Base-by-base conservation (phyloP, 176 grass and related monocot species). In the Pontederia crassipes region DNA sequence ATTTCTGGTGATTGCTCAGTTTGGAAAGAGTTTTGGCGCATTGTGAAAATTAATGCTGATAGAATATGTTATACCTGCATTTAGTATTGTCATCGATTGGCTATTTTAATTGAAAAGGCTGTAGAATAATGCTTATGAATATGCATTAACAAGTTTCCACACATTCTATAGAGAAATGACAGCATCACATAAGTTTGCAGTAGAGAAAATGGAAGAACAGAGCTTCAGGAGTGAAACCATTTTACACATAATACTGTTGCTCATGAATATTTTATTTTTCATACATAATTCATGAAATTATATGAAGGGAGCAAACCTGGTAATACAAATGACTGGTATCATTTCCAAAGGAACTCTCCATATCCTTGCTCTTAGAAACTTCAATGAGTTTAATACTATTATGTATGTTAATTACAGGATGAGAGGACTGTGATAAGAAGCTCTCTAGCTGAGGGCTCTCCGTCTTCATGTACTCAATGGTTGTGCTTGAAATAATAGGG, bases 321-420 rank as follows among this genome's bases (percentile, higher is more conserved):
- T 92, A 92, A 77, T 88, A 98, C 58, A 64, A 18, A 57, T 72
- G 55, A 61, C 79, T 12, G n/a, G 49, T 40, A 28, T 8, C 74
- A 83, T 80, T 88, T 83, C 84, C 76, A 78, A 88, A 79, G 66
- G 69, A 58, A 61, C 66, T 79, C 82, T 89, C 93, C 52, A 85
- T 70, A 74, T 92, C 84, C 52, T 76, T 88, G 67, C 72, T 59
- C 48, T 63, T 69, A 61, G 62, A 81, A 40, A 74, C 76, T 59
- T 83, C 84, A 52, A 76, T 78, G 72, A 98, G 74, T 57, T 49
- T 52, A 70, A 92, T 71, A 32, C 58, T 53, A 57, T 79, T 79
- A 74, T 77, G 80, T 18, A 85, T 56, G 45, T 76, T 18, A 70
- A 85, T 74, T 68, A 81, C 72, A 57, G 74, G 56, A 73, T 76